Evolutionary conservation across 1,284 basidiomycete species (phyloP).

Genomic region (Heterobasidion occidentale): DNA sequence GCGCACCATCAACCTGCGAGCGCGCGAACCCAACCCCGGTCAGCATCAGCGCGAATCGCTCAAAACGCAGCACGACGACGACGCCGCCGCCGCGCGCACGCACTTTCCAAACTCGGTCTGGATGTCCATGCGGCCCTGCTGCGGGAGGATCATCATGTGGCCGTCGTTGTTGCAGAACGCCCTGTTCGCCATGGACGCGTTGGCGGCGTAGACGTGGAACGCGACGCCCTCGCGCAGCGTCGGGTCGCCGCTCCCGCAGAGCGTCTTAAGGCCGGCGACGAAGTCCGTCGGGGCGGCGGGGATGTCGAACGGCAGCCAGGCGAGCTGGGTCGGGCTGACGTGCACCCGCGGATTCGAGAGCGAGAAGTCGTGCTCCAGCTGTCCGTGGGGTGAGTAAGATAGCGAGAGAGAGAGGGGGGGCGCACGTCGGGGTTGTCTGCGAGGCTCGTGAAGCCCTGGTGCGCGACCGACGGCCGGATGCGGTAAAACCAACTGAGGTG

Average conservation of each 20-base stretch:
- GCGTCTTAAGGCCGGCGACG: constrained; percentile 53
- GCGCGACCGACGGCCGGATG: constrained; percentile 63
- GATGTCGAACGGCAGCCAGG: constrained; percentile 61
- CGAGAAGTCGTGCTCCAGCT: constrained; percentile 55
- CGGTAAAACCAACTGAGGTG: constrained; percentile 49
- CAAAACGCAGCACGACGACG: constrained; percentile 14
- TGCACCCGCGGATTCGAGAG: constrained; percentile 46
- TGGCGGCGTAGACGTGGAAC: constrained; percentile 56
- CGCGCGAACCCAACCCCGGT: constrained; percentile 22
- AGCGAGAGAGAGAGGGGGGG: constrained; percentile 5
- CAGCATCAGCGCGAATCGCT: constrained; percentile 31
- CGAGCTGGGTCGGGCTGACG: constrained; percentile 56
- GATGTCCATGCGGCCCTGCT: constrained; percentile 57
- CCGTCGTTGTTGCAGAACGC: constrained; percentile 66
- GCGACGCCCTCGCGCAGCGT: constrained; percentile 44
- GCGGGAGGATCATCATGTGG: constrained; percentile 62
- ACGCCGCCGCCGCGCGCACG: constrained; percentile 14
- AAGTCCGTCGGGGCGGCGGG: constrained; percentile 45
- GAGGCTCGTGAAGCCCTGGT: constrained; percentile 50
- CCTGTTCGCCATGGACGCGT: constrained; percentile 53
- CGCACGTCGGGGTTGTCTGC: constrained; percentile 53
- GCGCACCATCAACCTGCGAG: constrained; percentile 40
- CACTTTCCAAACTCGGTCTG: constrained; percentile 65
- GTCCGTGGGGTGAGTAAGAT: constrained; percentile 5
- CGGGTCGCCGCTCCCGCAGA: constrained; percentile 39